Base-by-base conservation (phyloP, 768 basidiomycete genomes). In the Leucocoprinus leucothites region DNA sequence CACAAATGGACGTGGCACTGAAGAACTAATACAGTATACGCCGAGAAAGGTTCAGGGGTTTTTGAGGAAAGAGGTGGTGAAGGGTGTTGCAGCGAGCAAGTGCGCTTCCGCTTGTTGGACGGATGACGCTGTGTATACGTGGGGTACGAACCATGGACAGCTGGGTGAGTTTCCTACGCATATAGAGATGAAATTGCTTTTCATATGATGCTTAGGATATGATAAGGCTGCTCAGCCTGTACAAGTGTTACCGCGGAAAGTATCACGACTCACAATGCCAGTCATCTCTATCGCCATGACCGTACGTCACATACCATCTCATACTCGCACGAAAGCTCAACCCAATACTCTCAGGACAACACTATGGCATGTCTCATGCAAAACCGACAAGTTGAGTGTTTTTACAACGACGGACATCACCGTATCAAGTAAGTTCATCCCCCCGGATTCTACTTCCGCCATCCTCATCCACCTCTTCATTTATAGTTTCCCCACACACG, bases 141-240 rank as follows among this genome's bases (percentile, higher is more conserved):
- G 94, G 94, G 97, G 97, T 0, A 91, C 87, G 22, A 97, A 98
- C 68, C 80, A 78, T 40, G 97, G 97, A 0, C 97, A 99, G 67
- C 77, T 98, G 3, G 95, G 94, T 85, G 57, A 51, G 78, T 64
- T 22, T 51, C 16, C 19, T 34, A 31, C 24, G 18, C 8, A 16
- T 31, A 19, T 26, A 36, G 8, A 28, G 34, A 18, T 28, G 46
- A 48, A 44, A n/a, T n/a, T 18, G 21, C 31, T 35, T 8, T 9
- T 55, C 19, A 13, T 8, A 19, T 16, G 41, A 7, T 26, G 59
- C 28, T 51, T 47, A 90, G 90, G 91, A 1, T 94, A 94, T 60
- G 88, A 92, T 58, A 89, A 82, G 65, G 69, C 72, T 14, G 74
- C 86, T 1, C 89, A 87, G 53, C 86, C 89, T 0, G 73, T 89